Base-by-base conservation (phyloP, 495 filamentous ascomycete genomes). In the Cetradonia linearis region DNA sequence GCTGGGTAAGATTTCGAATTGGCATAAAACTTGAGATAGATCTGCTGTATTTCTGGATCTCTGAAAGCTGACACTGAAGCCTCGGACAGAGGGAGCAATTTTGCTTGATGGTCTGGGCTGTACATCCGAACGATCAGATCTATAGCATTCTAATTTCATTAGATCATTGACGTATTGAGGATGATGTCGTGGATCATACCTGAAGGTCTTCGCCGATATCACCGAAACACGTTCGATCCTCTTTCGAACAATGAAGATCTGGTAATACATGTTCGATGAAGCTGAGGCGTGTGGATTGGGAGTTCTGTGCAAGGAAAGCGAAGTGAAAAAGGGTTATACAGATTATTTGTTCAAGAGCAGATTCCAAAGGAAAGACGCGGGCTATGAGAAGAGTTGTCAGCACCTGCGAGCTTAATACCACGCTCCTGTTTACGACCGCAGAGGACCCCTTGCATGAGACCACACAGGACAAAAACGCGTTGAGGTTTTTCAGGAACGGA, bases 161-260 rank as follows among this genome's bases (percentile, higher is more conserved):
- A 48, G 52, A 44, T 16, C 46, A 28, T 42, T 10, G 4, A 28
- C 13, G 37, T 33, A 10, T 33, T 0, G 18, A 33, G 31, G 23
- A 44, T 44, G n/a, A 33, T 30, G 33, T 57, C 40, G 20, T 34
- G 47, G 28, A 36, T 46, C 58, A 20, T 61, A 70, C 69, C 62
- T 69, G 40, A 28, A 69, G 64, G 44, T 70, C 68, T 34, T 62
- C 54, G 23, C 60, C 59, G 18, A 66, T 54, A 10, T 18, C 55
- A 20, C 20, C 25, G 36, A 50, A 55, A 27, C 20, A 54, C 33
- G 18, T 56, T 11, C 56, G 65, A 38, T 61, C 38, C 10, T 52
- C 38, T 28, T 63, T 59, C 25, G 55, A 44, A n/a, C 44, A 31
- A 34, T 44, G 37, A 30, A 70, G 40, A 3, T 42, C 36, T 30